Evolutionary conservation across 345 rosid species (phyloP), one percentile per base, ranked within the genome.

Genomic region (Gossypium ekmanianum): DNA sequence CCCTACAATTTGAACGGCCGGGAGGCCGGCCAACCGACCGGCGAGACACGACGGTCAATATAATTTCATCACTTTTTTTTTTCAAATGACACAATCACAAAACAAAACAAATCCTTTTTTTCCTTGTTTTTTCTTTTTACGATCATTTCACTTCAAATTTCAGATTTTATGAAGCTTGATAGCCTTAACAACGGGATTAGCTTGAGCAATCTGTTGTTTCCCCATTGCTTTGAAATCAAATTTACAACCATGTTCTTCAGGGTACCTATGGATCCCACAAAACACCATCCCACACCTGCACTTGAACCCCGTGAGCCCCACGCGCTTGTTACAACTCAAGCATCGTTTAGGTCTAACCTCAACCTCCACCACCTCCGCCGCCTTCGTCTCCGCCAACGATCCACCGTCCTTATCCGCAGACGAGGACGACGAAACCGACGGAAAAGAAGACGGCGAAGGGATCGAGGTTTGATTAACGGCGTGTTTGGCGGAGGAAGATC

Each of bases 231-330:
- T 94, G 84, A 88, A 94, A 82, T 94, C 97, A n/a, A 91, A 92
- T 7, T 81, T 41, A 39, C 98, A 94, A 0, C 43, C 83, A 66
- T 94, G 98, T 54, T 80, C 85, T 81, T 94, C 98, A 11, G 97
- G 94, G 80, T 91, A 89, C 93, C 97, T 78, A 54, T 94, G 97
- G 0, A 80, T 76, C 62, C 97, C 97, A 16, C 98, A 94, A 55
- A 84, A 87, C 20, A 88, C 84, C 76, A 84, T 86, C 58, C 89
- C 97, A 55, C 98, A 94, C 87, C 92, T 83, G 88, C 97, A 94
- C 76, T 82, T 86, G 81, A 92, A 92, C 59, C 97, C 97, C 73
- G 92, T 91, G 24, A 94, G 81, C 11, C 92, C 97, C 83, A 94
- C 92, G 79, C 97, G 92, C 87, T 84, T 85, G 76, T 86, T 75